Base-by-base conservation (phyloP, 2,329 filamentous ascomycete genomes). In the Alternaria sp. region DNA sequence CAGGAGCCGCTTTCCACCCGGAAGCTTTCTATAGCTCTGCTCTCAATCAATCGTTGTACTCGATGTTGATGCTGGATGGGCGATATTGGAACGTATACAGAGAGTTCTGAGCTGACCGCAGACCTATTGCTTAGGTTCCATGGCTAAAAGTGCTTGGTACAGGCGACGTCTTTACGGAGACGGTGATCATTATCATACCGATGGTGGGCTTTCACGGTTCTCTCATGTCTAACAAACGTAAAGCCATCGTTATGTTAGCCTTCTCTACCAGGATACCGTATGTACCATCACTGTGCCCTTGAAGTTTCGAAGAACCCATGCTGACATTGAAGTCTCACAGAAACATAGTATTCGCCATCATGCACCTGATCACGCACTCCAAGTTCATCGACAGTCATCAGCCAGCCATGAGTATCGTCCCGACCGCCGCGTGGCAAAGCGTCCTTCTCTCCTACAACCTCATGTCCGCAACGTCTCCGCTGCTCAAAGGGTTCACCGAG, bases 231-330 rank as follows among this genome's bases (percentile, higher is more conserved):
- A 28, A 36, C n/a, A 51, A 32, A 30, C 11, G 47, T n/a, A 59
- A 52, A 54, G 16, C 42, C n/a, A 18, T 39, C 18, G 46, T 62
- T 34, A 48, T 62, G 43, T 9, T 62, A 8, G 59, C 59, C 3
- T 62, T 62, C 14, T 54, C 22, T 43, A 55, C 56, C 12, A 51
- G 59, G 32, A 32, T 52, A 46, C 56, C 51, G 59, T 62, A 56
- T 5, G 34, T 38, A 14, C 14, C 2, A 16, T 4, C 32, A 34
- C 11, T 16, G 1, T 34, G 1, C 14, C 11, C 2, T 14, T 34
- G 1, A 12, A 34, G 11, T 0, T 14, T 2, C 0, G 5, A 16
- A 3, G 30, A 36, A 24, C 3, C 22, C 9, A 14, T 5, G 49
- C 43, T 53, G 16, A 57, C 7, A 24, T 5, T 4, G 1, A 18